Evolutionary conservation across 2,329 filamentous ascomycete genomes (phyloP).

Genomic region (Cladosporium sp.): DNA sequence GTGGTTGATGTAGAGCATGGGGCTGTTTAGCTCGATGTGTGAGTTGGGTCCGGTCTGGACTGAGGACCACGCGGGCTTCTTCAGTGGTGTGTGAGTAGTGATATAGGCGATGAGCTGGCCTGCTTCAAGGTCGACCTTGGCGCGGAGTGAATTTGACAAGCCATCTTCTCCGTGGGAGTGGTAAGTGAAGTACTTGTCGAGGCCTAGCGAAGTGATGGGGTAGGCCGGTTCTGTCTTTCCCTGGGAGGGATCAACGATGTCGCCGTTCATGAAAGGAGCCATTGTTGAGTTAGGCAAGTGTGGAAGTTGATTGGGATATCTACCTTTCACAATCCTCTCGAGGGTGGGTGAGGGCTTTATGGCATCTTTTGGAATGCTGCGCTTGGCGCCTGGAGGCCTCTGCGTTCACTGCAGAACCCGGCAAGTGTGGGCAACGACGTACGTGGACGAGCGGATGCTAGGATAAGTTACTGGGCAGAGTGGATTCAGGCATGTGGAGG

Average conservation of each 20-base stretch:
- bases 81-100: slow-evolving; percentile 46
- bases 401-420: slow-evolving; percentile 10
- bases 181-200: slow-evolving; percentile 17
- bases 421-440: slow-evolving; percentile 15
- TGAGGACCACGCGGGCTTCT: slow-evolving; percentile 50
- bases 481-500: slow-evolving; percentile 16
- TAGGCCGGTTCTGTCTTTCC: slow-evolving; percentile 19
- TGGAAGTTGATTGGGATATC: background rate
- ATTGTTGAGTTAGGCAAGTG: slow-evolving; percentile 3
- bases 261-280: slow-evolving; percentile 18
- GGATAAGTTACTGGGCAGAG: slow-evolving; percentile 1
- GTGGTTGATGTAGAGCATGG: slow-evolving; percentile 60
- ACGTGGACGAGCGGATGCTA: slow-evolving; percentile 16
- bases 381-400: slow-evolving; percentile 12
- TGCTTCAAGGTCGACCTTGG: slow-evolving; percentile 51
- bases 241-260: slow-evolving; percentile 15
- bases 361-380: slow-evolving; percentile 4
- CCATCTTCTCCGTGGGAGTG: slow-evolving; percentile 18
- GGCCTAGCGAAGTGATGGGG: slow-evolving; percentile 12
- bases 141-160: slow-evolving; percentile 41
- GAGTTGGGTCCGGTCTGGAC: slow-evolving; percentile 52
- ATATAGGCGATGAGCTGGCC: slow-evolving; percentile 54
- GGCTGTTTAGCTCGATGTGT: slow-evolving; percentile 59
- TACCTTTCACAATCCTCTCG: background rate
- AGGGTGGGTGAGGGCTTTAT: slow-evolving; percentile 10